A percentile compares a stretch with the other conserved stretches of the same genome.
Evolutionary conservation across 208 protist species (phyloP).

Genomic region (Trichomonas vaginalis): DNA sequence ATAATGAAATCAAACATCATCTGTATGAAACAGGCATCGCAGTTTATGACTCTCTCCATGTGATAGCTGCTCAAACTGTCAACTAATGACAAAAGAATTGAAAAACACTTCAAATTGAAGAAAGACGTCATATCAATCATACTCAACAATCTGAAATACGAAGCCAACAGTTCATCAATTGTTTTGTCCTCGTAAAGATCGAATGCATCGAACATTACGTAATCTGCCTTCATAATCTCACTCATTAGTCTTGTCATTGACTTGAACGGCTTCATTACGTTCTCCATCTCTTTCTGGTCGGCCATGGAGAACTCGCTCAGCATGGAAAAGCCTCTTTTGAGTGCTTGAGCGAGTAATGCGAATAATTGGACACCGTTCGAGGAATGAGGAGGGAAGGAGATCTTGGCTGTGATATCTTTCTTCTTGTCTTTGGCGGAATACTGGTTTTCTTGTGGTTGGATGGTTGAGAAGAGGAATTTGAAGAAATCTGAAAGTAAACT

Average conservation of each 20-base stretch:
- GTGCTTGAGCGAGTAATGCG: neutral
- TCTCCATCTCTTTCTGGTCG: neutral
- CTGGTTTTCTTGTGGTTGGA: neutral
- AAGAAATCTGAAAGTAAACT: neutral
- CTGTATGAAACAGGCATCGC: neutral
- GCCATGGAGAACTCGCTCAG: neutral
- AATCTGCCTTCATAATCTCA: neutral
- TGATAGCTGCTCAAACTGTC: neutral
- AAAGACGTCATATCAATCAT: neutral
- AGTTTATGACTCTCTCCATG: neutral
- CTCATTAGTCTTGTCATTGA: neutral
- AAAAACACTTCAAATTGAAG: neutral
- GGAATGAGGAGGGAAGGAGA: neutral
- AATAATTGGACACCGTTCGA: neutral
- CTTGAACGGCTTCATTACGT: neutral
- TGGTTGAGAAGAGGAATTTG: neutral
- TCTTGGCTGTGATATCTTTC: no score
- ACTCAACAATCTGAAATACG: neutral
- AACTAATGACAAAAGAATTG: neutral
- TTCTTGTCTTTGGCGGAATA: neutral
- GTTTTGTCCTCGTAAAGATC: neutral
- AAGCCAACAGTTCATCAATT: neutral
- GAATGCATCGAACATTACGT: neutral
- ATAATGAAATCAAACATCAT: neutral
- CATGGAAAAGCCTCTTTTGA: neutral